Base-by-base conservation (phyloP, 257 asterid genomes). In the Penstemon davidsonii region DNA sequence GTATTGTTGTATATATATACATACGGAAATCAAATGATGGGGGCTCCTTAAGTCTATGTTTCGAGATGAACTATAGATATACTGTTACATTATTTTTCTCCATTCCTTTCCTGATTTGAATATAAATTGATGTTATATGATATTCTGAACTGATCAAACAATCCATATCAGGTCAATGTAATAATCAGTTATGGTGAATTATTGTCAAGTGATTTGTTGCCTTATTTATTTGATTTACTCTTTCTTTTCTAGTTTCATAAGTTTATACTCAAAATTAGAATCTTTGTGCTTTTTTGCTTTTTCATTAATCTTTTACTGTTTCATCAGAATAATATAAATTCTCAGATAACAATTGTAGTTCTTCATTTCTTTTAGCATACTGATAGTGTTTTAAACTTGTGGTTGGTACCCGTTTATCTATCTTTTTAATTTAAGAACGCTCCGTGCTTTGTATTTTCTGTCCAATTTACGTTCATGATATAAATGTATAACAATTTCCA, bases 381-480 rank as follows among this genome's bases (percentile, higher is more conserved):
- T 25, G 13, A 3, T 36, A 8, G 46, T 8, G 45, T 2, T 75
- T 36, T 58, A 10, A 8, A 8, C 12, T 8, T 66, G 55, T 43
- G 42, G 46, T 13, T 66, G 46, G 6, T 36, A 5, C 33, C 25
- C 38, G 38, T 68, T 59, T n/a, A 18, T 10, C 54, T 18, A 12
- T 63, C 52, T 13, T 12, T 53, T 55, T 62, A 60, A 10, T n/a
- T 39, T 55, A 66, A 77, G 51, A 52, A 38, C 64, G 66, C 38
- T 13, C 10, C 42, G 19, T 41, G 55, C 57, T 39, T 63, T 4
- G 4, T 63, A 19, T 8, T 62, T 53, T 78, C n/a, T 60, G 10
- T 46, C 42, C 55, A 68, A 0, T 65, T 58, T 46, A 15, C 6
- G 41, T 8, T 58, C 57, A 13, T 18, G 15, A 56, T 45, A 62